Percentiles rank a stretch among this genome's conserved stretches.
These are phyloP conservation scores for Leccinum rimulosum DNA, from an alignment of 768 basidiomycete genomes.

Conservation along the genomic window DNA sequence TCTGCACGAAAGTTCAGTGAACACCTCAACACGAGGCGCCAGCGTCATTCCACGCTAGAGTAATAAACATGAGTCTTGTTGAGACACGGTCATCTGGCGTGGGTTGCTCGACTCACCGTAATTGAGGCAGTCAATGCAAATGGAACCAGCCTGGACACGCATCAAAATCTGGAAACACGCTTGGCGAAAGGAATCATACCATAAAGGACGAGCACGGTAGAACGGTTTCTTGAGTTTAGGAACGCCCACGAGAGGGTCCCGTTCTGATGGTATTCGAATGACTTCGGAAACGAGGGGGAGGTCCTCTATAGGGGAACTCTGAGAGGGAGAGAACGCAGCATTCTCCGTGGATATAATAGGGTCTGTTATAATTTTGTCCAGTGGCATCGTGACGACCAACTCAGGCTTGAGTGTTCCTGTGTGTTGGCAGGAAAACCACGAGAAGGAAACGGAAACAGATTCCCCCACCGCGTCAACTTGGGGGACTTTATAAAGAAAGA, in stretches of 20 bases:
- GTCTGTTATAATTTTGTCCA: slow-evolving; percentile 33
- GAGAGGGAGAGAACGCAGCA: slow-evolving; percentile 24
- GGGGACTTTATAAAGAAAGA: slow-evolving; percentile 22
- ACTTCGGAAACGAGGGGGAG: slow-evolving; percentile 10
- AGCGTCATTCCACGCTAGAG: slow-evolving; percentile 74
- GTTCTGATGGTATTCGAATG: slow-evolving; percentile 28
- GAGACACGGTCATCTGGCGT: background rate
- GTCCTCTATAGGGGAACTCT: slow-evolving; percentile 19
- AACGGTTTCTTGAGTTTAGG: slow-evolving; percentile 41
- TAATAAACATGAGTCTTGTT: slow-evolving; percentile 11
- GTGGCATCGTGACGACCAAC: slow-evolving; percentile 16
- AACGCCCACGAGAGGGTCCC: slow-evolving; percentile 30
- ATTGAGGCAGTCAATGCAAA: slow-evolving; percentile 64
- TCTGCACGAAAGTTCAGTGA: slow-evolving; percentile 73
- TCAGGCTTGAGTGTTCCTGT: background rate
- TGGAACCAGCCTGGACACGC: slow-evolving; percentile 59
- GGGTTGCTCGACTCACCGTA: slow-evolving; percentile 46
- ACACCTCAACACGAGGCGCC: slow-evolving; percentile 77
- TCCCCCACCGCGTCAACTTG: background rate
- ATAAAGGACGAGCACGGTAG: slow-evolving; percentile 49
- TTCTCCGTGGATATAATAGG: slow-evolving; percentile 37
- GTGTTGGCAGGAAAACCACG: background rate
- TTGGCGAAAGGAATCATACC: slow-evolving; percentile 28
- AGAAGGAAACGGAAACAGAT: slow-evolving; percentile 10
- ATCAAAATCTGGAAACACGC: slow-evolving; percentile 6